A percentile compares a stretch with the other conserved stretches of the same genome.
Conservation (phyloP, 2,329 filamentous ascomycete genomes). For the Aphanocladium album region DNA sequence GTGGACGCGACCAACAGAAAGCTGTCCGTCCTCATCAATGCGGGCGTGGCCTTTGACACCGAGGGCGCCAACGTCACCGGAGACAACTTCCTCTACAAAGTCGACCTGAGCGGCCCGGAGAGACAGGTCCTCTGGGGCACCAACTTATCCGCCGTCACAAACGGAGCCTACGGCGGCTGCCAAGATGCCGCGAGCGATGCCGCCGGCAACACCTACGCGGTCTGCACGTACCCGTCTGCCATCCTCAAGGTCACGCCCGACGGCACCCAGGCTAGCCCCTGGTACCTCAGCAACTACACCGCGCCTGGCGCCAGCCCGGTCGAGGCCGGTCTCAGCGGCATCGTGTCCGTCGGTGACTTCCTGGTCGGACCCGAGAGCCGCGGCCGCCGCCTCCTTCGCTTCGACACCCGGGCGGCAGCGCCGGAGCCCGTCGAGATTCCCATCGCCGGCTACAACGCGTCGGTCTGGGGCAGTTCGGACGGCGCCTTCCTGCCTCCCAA, state of each 20-base stretch:
- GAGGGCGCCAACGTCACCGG: constrained; percentile 30
- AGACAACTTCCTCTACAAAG: constrained; percentile 33
- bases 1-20: constrained; percentile 26
- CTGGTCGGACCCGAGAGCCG: constrained; percentile 28
- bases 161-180: constrained; percentile 30
- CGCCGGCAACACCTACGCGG: constrained; percentile 31
- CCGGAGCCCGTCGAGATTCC: neutral
- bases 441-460: neutral
- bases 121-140: constrained; percentile 24
- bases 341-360: neutral
- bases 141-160: constrained; percentile 27
- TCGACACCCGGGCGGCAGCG: constrained; percentile 22
- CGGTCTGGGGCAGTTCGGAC: constrained; percentile 17
- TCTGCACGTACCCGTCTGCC: constrained; percentile 33
- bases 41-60: constrained; percentile 31
- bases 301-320: constrained; percentile 19
- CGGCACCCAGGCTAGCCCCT: constrained; percentile 23
- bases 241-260: constrained; percentile 29
- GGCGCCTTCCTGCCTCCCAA: constrained; percentile 29
- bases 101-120: constrained; percentile 21
- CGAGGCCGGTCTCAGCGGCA: constrained; percentile 1
- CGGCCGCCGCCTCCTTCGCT: constrained; percentile 29
- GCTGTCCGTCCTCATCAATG: constrained; percentile 32
- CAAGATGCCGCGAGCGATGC: constrained; percentile 35
- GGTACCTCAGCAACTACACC: constrained; percentile 26